Conservation (phyloP, 306 rosid genomes). For the Medicago lupulina region DNA sequence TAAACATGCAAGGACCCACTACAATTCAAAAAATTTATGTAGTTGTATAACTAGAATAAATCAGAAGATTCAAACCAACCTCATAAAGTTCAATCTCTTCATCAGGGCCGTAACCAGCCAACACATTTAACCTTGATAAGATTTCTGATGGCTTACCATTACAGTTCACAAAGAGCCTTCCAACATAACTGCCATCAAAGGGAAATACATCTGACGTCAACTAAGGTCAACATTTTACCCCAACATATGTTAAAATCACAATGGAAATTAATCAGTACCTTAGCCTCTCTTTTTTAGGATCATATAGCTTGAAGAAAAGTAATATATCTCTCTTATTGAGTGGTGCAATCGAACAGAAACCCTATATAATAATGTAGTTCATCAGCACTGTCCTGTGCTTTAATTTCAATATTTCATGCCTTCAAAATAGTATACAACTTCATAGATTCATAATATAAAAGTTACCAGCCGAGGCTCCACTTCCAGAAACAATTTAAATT, state of each 20-base stretch:
- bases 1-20: too few species aligned
- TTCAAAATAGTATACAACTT: background rate
- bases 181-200: background rate
- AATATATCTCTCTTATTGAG: background rate
- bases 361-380: background rate
- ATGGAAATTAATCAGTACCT: background rate
- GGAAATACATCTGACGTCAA: background rate
- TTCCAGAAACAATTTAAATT: background rate
- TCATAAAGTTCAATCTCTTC: slow-evolving; percentile 5
- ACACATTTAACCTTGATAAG: background rate
- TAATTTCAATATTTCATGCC: too few species aligned
- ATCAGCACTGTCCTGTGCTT: background rate
- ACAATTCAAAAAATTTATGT: background rate
- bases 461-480: background rate
- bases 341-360: background rate
- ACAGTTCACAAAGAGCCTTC: background rate
- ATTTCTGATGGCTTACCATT: background rate
- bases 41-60: background rate
- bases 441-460: background rate
- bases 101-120: background rate
- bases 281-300: background rate
- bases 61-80: background rate
- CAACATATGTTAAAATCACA: background rate
- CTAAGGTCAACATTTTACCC: background rate
- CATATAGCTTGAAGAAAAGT: background rate